Percentiles rank a stretch among this genome's conserved stretches.
Conservation (phyloP, 202 grass and related monocot species). For the Alloteropsis angusta region DNA sequence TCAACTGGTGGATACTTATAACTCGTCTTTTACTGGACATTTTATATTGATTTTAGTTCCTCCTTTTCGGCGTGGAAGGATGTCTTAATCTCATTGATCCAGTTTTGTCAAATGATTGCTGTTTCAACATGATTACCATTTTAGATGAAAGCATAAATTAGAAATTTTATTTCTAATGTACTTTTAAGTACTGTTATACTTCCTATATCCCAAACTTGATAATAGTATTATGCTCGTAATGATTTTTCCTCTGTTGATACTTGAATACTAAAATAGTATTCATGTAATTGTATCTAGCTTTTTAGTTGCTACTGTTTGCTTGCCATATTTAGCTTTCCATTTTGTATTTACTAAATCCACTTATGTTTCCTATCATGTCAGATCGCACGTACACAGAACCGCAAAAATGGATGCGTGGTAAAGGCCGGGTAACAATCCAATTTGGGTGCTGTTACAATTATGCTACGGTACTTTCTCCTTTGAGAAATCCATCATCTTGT, state of each 20-base stretch:
- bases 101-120: background rate
- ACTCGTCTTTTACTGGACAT: background rate
- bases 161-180: background rate
- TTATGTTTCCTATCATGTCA: conserved; percentile 24
- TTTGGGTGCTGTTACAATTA: conserved; percentile 98
- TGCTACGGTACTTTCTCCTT: conserved; percentile 49
- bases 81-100: background rate
- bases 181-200: background rate
- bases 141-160: background rate
- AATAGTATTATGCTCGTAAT: background rate
- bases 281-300: background rate
- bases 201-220: background rate
- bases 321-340: background rate
- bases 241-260: background rate
- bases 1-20: background rate
- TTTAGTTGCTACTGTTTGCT: background rate
- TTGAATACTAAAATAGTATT: conserved; percentile 1
- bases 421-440: conserved; percentile 79
- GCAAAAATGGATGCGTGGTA: conserved; percentile 86
- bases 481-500: conserved; percentile 11
- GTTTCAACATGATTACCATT: background rate
- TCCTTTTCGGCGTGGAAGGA: background rate
- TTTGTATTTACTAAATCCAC: conserved; percentile 13
- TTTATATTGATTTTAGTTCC: background rate
- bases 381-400: conserved; percentile 75